phyloP scores from a whole-genome alignment of 805 yeast genomes.

The Pichia kluyveri region DNA sequence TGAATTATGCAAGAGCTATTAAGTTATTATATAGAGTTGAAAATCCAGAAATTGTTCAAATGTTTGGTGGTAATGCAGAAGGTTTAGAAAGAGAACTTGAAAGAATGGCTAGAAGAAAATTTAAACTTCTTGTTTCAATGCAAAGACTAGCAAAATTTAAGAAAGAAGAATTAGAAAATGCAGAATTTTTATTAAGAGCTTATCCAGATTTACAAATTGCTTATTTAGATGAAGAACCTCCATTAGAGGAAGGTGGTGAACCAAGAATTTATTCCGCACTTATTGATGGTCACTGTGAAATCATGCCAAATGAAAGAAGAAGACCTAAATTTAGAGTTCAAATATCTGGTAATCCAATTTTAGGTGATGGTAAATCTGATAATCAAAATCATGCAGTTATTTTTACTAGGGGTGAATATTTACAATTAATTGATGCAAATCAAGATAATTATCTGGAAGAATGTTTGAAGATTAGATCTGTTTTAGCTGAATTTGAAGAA shows the following conservation, averaged over 20 bases:
- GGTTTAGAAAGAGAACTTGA: constrained; percentile 92
- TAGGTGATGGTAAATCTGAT: constrained; percentile 87
- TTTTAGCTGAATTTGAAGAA: constrained; percentile 78
- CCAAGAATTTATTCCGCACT: constrained; percentile 66
- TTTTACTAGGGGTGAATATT: constrained; percentile 77
- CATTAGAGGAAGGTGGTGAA: constrained; percentile 59
- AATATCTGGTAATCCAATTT: constrained; percentile 75
- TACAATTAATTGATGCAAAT: constrained; percentile 78
- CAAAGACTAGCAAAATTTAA: constrained; percentile 69
- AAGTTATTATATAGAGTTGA: constrained; percentile 90
- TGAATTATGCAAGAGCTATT: constrained; percentile 96
- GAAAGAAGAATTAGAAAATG: constrained; percentile 68
- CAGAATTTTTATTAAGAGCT: constrained; percentile 72
- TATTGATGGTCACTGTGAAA: constrained; percentile 74
- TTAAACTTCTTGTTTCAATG: constrained; percentile 76
- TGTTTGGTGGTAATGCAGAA: constrained; percentile 98
- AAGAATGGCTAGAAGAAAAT: constrained; percentile 78
- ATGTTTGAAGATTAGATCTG: constrained; percentile 74
- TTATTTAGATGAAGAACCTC: constrained; percentile 89
- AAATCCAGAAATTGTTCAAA: constrained; percentile 90
- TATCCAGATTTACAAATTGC: constrained; percentile 87
- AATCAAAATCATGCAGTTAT: constrained; percentile 76
- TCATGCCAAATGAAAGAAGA: constrained; percentile 63
- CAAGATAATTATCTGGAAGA: constrained; percentile 83
- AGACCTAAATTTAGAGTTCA: constrained; percentile 69